These are phyloP conservation scores for Colletotrichum graminicola DNA, from an alignment of 2,329 filamentous ascomycete species.

Conservation along the genomic window DNA sequence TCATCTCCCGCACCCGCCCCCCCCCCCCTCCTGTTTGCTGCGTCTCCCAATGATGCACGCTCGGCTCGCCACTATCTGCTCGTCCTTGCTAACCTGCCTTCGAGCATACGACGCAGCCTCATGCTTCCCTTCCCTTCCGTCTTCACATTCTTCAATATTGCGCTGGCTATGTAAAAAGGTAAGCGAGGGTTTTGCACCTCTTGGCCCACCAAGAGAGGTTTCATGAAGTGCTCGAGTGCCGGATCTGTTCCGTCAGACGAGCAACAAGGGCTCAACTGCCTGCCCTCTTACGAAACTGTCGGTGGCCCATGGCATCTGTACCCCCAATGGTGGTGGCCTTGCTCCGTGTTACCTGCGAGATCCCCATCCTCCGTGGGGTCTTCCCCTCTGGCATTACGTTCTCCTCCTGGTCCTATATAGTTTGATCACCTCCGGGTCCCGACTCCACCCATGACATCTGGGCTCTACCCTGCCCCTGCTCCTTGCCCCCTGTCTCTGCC, in stretches of 20 bases:
- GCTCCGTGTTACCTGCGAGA: slow-evolving; percentile 28
- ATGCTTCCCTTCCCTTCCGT: slow-evolving; percentile 17
- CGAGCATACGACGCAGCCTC: slow-evolving; percentile 21
- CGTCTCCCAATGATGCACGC: slow-evolving; percentile 21
- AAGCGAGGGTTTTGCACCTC: slow-evolving; percentile 3
- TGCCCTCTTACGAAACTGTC: slow-evolving; percentile 20
- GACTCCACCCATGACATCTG: slow-evolving; percentile 32
- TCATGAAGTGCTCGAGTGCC: slow-evolving; percentile 9
- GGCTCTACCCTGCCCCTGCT: slow-evolving; percentile 35
- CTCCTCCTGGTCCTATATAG: slow-evolving; percentile 40
- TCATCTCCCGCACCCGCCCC: slow-evolving; percentile 32
- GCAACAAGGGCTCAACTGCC: background rate
- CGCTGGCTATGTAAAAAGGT: background rate
- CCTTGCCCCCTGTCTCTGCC: slow-evolving; percentile 26
- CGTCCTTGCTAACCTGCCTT: slow-evolving; percentile 1
- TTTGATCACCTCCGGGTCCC: slow-evolving; percentile 38
- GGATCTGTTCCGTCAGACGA: slow-evolving; percentile 4
- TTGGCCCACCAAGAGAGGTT: background rate
- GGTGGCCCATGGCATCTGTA: slow-evolving; percentile 15
- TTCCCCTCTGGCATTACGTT: slow-evolving; percentile 35
- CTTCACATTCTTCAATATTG: slow-evolving; percentile 9
- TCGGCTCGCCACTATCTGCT: slow-evolving; percentile 23
- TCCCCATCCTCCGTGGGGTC: slow-evolving; percentile 24
- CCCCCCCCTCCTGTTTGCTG: slow-evolving; percentile 1
- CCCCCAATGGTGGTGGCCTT: slow-evolving; percentile 24